phyloP scores from a whole-genome alignment of 1,139 yeast species.

The Fermentozyma sake region DNA sequence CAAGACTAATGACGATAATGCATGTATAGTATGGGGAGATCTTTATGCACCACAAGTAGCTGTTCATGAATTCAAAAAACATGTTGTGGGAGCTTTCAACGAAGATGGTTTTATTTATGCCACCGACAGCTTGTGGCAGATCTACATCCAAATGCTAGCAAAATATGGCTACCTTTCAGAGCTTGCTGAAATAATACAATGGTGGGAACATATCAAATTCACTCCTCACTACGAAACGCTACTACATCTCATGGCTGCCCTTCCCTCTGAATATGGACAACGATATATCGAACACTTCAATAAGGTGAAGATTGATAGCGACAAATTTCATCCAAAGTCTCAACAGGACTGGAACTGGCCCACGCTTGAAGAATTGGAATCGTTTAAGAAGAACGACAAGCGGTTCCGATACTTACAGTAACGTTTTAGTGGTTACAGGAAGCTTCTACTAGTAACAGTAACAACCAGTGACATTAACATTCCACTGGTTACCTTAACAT shows the following conservation, averaged over 20 bases:
- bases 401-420: too few species aligned
- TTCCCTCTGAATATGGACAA: slow-evolving; percentile 36
- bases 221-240: slow-evolving; percentile 41
- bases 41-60: slow-evolving; percentile 59
- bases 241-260: slow-evolving; percentile 29
- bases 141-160: slow-evolving; percentile 48
- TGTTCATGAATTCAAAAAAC: slow-evolving; percentile 48
- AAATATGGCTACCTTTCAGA: slow-evolving; percentile 47
- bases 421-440: too few species aligned
- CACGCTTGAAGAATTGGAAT: slow-evolving; percentile 7
- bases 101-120: slow-evolving; percentile 35
- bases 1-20: slow-evolving; percentile 11
- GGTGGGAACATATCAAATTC: slow-evolving; percentile 56
- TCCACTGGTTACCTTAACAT: too few species aligned
- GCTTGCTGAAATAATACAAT: slow-evolving; percentile 46
- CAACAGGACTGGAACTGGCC: slow-evolving; percentile 12
- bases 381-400: slow-evolving; percentile 2
- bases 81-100: slow-evolving; percentile 18
- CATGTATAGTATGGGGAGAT: slow-evolving; percentile 39
- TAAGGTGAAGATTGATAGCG: slow-evolving; percentile 16
- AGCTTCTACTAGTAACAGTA: too few species aligned
- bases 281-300: slow-evolving; percentile 39
- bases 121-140: slow-evolving; percentile 42
- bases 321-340: slow-evolving; percentile 1
- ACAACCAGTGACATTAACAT: too few species aligned